A percentile compares a stretch with the other conserved stretches of the same genome.
Conservation (phyloP, 2,329 filamentous ascomycete genomes). For the Aspergillus pseudotamarii region DNA sequence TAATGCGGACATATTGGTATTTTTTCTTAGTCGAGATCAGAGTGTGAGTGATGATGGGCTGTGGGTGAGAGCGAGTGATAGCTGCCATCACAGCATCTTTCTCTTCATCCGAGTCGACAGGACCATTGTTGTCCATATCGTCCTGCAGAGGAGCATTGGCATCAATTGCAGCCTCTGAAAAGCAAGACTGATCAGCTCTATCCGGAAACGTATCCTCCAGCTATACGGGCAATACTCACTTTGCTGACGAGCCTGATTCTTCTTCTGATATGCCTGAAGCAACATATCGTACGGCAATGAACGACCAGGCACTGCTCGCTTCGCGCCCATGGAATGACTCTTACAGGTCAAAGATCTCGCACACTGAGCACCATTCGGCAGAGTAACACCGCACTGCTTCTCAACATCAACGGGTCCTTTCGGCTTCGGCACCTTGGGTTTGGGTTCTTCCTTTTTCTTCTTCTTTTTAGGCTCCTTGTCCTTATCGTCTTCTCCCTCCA, state of each 20-base stretch:
- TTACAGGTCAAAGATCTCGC: conserved; percentile 91
- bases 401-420: conserved; percentile 95
- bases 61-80: conserved; percentile 72
- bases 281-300: conserved; percentile 92
- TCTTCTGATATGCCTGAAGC: conserved; percentile 87
- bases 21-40: conserved; percentile 54
- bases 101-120: conserved; percentile 94
- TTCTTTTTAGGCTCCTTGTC: conserved; percentile 84
- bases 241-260: conserved; percentile 97
- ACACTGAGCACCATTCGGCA: conserved; percentile 84
- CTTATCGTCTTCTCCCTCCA: conserved; percentile 66
- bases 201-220: conserved; percentile 2
- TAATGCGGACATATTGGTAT: conserved; percentile 65
- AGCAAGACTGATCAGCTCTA: background rate
- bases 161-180: conserved; percentile 83
- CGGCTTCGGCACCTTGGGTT: conserved; percentile 78
- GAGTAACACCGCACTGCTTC: conserved; percentile 84
- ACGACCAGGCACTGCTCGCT: conserved; percentile 82
- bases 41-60: conserved; percentile 71
- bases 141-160: conserved; percentile 90
- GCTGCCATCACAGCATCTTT: conserved; percentile 85
- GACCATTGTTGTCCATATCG: conserved; percentile 76
- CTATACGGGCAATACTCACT: conserved; percentile 60
- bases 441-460: conserved; percentile 93
- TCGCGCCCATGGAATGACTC: conserved; percentile 92